Conservation (phyloP, 2,329 filamentous ascomycete genomes). For the Grosmannia huntii region DNA sequence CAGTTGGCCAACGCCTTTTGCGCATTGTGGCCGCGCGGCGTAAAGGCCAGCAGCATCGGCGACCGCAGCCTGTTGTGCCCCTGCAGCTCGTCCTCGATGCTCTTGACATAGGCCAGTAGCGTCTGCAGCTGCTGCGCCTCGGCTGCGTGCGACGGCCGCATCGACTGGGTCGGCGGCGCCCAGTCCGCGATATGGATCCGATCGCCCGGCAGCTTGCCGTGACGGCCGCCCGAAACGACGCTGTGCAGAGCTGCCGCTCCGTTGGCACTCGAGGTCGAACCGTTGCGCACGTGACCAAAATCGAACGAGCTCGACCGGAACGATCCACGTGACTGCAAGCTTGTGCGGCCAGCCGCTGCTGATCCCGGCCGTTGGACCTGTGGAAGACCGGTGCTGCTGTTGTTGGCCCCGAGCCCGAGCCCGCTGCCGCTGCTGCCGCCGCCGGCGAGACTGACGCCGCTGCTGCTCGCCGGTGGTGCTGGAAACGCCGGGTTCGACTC, state of each 20-base stretch:
- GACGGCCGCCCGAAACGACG: background rate
- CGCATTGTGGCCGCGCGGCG: slow-evolving; percentile 68
- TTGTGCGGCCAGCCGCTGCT: slow-evolving; percentile 21
- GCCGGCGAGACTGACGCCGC: slow-evolving; percentile 2
- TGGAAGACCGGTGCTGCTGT: background rate
- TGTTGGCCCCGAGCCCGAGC: slow-evolving; percentile 10
- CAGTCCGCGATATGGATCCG: slow-evolving; percentile 75
- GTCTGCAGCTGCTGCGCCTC: slow-evolving; percentile 72
- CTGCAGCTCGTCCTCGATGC: slow-evolving; percentile 74
- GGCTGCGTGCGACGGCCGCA: slow-evolving; percentile 66
- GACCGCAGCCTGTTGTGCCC: slow-evolving; percentile 78
- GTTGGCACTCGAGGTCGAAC: slow-evolving; percentile 25
- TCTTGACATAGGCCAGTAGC: slow-evolving; percentile 66
- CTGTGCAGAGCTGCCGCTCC: background rate
- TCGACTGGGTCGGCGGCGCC: slow-evolving; percentile 77
- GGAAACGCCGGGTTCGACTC: slow-evolving; percentile 22
- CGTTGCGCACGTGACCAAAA: slow-evolving; percentile 41
- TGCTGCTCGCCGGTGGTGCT: slow-evolving; percentile 12
- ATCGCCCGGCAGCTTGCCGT: slow-evolving; percentile 64
- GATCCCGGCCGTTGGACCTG: slow-evolving; percentile 35
- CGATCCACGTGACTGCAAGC: slow-evolving; percentile 22
- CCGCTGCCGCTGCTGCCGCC: slow-evolving; percentile 5
- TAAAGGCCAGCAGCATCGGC: slow-evolving; percentile 82
- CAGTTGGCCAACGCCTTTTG: slow-evolving; percentile 86
- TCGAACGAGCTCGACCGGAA: slow-evolving; percentile 49